Evolutionary conservation across 305 asterid genomes (phyloP), one percentile per base, ranked within the genome.

Genomic region (Fraxinus nigra): DNA sequence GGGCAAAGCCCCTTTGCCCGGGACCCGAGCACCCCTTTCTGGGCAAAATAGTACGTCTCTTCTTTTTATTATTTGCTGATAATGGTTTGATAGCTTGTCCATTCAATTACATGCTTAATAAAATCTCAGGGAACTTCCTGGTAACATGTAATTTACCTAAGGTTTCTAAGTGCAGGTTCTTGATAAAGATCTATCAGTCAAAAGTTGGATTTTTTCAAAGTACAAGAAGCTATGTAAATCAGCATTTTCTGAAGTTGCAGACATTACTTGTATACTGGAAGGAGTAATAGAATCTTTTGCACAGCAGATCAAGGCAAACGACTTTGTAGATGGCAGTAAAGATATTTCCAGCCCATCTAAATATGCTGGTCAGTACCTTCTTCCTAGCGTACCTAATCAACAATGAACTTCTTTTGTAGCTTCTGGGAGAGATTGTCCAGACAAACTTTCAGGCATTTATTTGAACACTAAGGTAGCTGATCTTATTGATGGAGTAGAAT

Each of bases 191-290:
- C 87, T 8, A 72, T 86, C 91, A n/a, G 78, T 92, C 80, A 89
- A 84, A 88, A 84, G 86, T 74, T 90, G 88, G 90, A 85, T 95
- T 76, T 91, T 91, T 86, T 90, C 94, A 75, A 93, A 88, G 85
- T 92, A 90, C 85, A 90, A 86, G 85, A 87, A 81, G 85, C 87
- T 95, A 76, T 83, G 90, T 80, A 86, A 88, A 84, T 92, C 94
- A 72, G 97, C 92, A 82, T 84, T 92, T 81, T 82, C 93, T 75
- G 91, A 90, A 86, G 85, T 89, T 79, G 90, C 98, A 80, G 89
- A 86, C 75, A 54, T 93, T 83, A 86, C 98, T 61, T 77, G 92
- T 79, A 76, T 84, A 80, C 85, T 93, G 82, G 97, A 91, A 85
- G 91, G 90, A 72, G 88, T 92, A 70, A 86, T 92, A 81, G 90